A percentile compares a stretch with the other conserved stretches of the same genome.
Conservation (phyloP, 805 yeast species). For the Ogataea sp. region DNA sequence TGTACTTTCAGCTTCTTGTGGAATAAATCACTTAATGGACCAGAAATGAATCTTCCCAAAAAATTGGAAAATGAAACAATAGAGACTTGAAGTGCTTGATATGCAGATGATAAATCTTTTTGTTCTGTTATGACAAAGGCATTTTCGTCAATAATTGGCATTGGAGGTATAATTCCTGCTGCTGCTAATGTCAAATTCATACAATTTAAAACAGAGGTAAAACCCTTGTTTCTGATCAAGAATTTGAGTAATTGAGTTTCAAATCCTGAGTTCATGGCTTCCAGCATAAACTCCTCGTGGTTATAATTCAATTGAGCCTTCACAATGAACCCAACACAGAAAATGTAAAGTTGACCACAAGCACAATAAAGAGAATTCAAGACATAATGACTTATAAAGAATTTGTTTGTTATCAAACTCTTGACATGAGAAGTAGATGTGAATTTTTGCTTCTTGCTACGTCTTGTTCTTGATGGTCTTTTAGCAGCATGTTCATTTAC, state of each 20-base stretch:
- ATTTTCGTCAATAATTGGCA: slow-evolving; percentile 6
- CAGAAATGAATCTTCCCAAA: slow-evolving; percentile 55
- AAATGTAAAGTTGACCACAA: slow-evolving; percentile 66
- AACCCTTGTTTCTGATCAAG: slow-evolving; percentile 10
- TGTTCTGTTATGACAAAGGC: slow-evolving; percentile 3
- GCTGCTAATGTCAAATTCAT: not conserved
- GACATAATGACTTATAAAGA: slow-evolving; percentile 44
- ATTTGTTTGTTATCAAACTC: slow-evolving; percentile 19
- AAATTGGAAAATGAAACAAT: slow-evolving; percentile 58
- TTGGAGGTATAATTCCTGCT: not conserved
- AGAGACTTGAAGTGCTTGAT: slow-evolving; percentile 68
- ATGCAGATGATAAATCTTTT: slow-evolving; percentile 32
- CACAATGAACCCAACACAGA: slow-evolving; percentile 67
- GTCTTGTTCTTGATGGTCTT: slow-evolving; percentile 5
- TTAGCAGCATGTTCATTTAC: no score
- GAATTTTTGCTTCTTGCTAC: slow-evolving; percentile 5
- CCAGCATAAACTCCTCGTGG: not conserved
- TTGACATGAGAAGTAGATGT: slow-evolving; percentile 16
- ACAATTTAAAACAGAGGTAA: not conserved
- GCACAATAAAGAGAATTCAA: slow-evolving; percentile 54
- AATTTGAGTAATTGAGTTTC: not conserved
- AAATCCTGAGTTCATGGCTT: not conserved
- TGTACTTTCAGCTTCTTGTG: slow-evolving; percentile 44
- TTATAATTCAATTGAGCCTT: slow-evolving; percentile 30
- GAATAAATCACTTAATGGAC: slow-evolving; percentile 56